phyloP scores from a whole-genome alignment of 495 filamentous ascomycete genomes.

The Podospora anserina region DNA sequence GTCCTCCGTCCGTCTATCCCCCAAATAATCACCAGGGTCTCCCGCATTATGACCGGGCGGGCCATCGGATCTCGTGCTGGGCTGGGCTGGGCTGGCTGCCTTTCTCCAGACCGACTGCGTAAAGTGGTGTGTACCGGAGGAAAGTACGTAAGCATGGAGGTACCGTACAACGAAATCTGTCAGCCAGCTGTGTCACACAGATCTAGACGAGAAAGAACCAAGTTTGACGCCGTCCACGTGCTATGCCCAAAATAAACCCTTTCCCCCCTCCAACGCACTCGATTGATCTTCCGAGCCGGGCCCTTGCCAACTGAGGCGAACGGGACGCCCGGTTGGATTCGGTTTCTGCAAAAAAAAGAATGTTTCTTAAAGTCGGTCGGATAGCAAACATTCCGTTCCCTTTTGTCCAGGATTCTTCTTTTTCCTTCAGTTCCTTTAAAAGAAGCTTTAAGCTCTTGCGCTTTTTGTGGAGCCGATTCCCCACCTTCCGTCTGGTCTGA shows the following conservation, averaged over 20 bases:
- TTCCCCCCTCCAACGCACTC: neutral
- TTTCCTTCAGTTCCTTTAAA: neutral
- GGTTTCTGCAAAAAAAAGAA: neutral
- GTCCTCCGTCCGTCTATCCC: neutral
- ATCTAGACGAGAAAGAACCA: neutral
- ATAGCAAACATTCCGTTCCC: slow-evolving; percentile 3
- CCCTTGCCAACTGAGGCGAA: neutral
- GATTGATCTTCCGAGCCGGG: slow-evolving; percentile 3
- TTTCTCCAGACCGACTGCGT: neutral
- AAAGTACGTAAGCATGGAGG: neutral
- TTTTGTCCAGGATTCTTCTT: neutral
- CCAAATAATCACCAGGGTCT: slow-evolving; percentile 6
- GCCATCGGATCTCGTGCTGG: slow-evolving; percentile 5
- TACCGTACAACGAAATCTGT: neutral
- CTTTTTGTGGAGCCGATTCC: neutral
- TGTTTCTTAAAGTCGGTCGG: neutral
- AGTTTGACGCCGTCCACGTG: slow-evolving; percentile 5
- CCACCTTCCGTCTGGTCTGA: neutral
- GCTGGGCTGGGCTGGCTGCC: neutral
- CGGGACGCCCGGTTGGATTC: neutral
- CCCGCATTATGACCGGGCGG: slow-evolving; percentile 3
- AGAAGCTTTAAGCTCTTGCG: slow-evolving; percentile 5
- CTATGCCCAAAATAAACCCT: slow-evolving; percentile 1
- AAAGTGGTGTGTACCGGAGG: neutral
- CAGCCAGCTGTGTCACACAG: neutral